These are phyloP conservation scores for Gigaspora rosea DNA, from an alignment of 192 early-diverging fungal species.

Conservation along the genomic window DNA sequence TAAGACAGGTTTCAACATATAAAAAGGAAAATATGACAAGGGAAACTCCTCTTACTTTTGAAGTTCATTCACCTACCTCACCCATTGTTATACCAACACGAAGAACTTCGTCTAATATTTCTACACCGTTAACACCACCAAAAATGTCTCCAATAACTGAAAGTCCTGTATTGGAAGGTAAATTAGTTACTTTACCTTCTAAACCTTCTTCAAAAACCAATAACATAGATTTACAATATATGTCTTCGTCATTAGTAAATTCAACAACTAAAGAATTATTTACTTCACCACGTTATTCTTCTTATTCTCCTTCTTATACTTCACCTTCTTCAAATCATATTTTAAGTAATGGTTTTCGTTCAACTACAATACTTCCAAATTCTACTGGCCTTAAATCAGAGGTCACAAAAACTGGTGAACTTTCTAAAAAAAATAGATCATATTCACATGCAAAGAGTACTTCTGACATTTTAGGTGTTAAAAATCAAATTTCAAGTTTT, in stretches of 20 bases:
- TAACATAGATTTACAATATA: not conserved
- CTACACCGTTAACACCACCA: not conserved
- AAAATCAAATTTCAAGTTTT: not conserved
- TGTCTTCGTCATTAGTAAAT: not conserved
- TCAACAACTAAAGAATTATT: too few relatives aligned
- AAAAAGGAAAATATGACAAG: constrained; percentile 1
- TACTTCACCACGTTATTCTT: too few relatives aligned
- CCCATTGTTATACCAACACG: not conserved
- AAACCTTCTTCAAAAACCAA: not conserved
- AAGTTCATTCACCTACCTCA: not conserved
- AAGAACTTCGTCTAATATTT: not conserved
- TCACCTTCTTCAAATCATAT: too few relatives aligned
- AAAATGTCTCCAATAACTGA: constrained; percentile 13
- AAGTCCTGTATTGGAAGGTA: not conserved
- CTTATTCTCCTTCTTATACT: too few relatives aligned
- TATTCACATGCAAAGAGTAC: too few relatives aligned
- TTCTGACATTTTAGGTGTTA: too few relatives aligned
- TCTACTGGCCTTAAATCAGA: too few relatives aligned
- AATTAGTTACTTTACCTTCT: not conserved
- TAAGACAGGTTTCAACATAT: not conserved
- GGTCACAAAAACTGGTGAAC: too few relatives aligned
- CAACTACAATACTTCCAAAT: too few relatives aligned
- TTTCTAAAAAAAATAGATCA: too few relatives aligned
- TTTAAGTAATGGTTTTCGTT: too few relatives aligned
- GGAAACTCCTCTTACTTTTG: not conserved